Percentiles rank a stretch among this genome's conserved stretches.
These are phyloP conservation scores for Spergularia marina DNA, from an alignment of 148 eudicot genomes.

Conservation along the genomic window DNA sequence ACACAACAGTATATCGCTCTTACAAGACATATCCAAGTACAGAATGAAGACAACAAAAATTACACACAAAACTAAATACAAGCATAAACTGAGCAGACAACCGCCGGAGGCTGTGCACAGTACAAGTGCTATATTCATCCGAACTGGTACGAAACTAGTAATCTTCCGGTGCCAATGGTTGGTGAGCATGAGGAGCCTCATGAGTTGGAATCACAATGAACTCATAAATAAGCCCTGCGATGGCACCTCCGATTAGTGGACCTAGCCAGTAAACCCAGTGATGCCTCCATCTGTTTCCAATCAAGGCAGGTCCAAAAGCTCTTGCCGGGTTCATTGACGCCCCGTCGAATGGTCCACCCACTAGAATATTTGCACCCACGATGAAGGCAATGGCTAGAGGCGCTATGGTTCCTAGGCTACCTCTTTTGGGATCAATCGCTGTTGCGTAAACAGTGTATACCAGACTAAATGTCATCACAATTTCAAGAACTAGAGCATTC, in stretches of 20 bases:
- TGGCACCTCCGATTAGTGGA: constrained; percentile 28
- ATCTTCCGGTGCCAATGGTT: constrained; percentile 72
- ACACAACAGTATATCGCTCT: too few species aligned
- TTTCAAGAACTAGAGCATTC: constrained; percentile 53
- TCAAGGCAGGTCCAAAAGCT: constrained; percentile 58
- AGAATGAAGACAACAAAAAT: too few species aligned
- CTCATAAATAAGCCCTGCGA: constrained; percentile 49
- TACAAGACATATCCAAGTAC: too few species aligned
- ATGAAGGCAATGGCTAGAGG: constrained; percentile 65
- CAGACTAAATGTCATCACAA: constrained; percentile 65
- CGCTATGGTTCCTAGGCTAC: constrained; percentile 56
- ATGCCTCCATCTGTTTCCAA: constrained; percentile 53
- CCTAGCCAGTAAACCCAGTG: constrained; percentile 50
- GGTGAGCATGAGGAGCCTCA: constrained; percentile 43
- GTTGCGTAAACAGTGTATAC: constrained; percentile 75
- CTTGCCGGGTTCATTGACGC: constrained; percentile 83
- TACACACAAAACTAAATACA: too few species aligned
- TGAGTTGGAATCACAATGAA: constrained; percentile 40
- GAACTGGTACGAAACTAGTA: constrained; percentile 28
- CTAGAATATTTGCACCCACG: constrained; percentile 65
- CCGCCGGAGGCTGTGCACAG: too few species aligned
- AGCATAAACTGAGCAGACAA: too few species aligned
- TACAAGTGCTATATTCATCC: background rate
- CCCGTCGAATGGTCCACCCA: constrained; percentile 73
- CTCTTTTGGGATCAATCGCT: constrained; percentile 69